Evolutionary conservation across 345 rosid species (phyloP).

Genomic region (Heritiera littoralis): DNA sequence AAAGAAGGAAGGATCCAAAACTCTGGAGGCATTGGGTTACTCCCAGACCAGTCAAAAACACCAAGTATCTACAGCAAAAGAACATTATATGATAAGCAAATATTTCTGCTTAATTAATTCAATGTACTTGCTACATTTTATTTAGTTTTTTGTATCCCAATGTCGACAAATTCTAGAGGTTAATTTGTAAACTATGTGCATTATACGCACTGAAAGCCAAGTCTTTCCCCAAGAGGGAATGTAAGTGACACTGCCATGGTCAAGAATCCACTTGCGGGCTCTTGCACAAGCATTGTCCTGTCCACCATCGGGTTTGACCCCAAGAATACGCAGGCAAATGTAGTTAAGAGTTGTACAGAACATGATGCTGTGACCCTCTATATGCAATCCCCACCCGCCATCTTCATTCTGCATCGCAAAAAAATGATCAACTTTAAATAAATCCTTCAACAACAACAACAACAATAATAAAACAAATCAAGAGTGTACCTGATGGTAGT

Average conservation of each 20-base stretch:
- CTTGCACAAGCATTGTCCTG: conserved; percentile 43
- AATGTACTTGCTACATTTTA: neutral
- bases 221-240: conserved; percentile 56
- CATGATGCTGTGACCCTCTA: conserved; percentile 55
- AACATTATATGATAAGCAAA: neutral
- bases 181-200: neutral
- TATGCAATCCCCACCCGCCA: conserved; percentile 45
- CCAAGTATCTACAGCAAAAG: conserved; percentile 36
- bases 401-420: conserved; percentile 32
- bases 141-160: neutral
- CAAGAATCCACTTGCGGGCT: conserved; percentile 51
- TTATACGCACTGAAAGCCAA: conserved; percentile 44
- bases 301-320: conserved; percentile 50
- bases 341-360: conserved; percentile 45
- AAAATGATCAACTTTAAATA: neutral
- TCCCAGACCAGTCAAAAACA: conserved; percentile 55
- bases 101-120: neutral
- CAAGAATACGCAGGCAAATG: conserved; percentile 49
- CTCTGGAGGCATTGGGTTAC: conserved; percentile 71
- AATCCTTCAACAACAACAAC: neutral
- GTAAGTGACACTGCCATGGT: conserved; percentile 37
- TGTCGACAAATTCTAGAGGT: neutral
- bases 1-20: conserved; percentile 60
- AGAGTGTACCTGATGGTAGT: conserved; percentile 39
- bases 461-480: no score